Percentiles rank a stretch among this genome's conserved stretches.
Evolutionary conservation across 345 rosid species (phyloP).

Genomic region (Pelargonium nanum): DNA sequence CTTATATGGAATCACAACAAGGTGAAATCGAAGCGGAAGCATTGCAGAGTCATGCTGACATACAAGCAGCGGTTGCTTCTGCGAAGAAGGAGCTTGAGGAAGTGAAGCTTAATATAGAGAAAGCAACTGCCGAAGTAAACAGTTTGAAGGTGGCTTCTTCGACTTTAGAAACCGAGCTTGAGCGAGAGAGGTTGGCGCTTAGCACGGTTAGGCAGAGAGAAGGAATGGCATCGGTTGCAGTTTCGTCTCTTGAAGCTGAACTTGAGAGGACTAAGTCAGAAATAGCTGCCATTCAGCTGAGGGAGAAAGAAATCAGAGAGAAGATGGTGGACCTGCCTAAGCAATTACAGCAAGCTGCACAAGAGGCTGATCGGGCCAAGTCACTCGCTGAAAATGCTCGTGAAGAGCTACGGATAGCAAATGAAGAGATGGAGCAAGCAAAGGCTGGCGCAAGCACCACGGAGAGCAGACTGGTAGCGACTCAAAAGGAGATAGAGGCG

Average conservation of each 20-base stretch:
- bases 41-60: conserved; percentile 34
- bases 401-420: conserved; percentile 61
- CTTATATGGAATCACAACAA: conserved; percentile 53
- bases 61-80: conserved; percentile 54
- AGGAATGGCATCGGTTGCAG: conserved; percentile 77
- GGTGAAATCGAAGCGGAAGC: conserved; percentile 25
- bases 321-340: conserved; percentile 57
- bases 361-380: conserved; percentile 75
- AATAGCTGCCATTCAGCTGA: conserved; percentile 41
- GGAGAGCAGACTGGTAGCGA: conserved; percentile 61
- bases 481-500: conserved; percentile 77
- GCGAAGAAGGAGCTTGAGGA: conserved; percentile 79
- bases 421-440: conserved; percentile 76
- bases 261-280: conserved; percentile 50
- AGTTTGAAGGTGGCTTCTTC: conserved; percentile 54
- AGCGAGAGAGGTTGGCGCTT: conserved; percentile 49
- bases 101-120: conserved; percentile 68
- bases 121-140: conserved; percentile 60
- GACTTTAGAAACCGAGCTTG: conserved; percentile 57
- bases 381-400: conserved; percentile 48
- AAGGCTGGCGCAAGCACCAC: conserved; percentile 63
- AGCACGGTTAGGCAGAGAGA: conserved; percentile 56
- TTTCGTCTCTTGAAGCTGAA: conserved; percentile 71
- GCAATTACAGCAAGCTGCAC: conserved; percentile 59
- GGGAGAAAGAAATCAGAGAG: conserved; percentile 57